A percentile compares a stretch with the other conserved stretches of the same genome.
Conservation (phyloP, 257 asterid genomes). For the Fraxinus americana region DNA sequence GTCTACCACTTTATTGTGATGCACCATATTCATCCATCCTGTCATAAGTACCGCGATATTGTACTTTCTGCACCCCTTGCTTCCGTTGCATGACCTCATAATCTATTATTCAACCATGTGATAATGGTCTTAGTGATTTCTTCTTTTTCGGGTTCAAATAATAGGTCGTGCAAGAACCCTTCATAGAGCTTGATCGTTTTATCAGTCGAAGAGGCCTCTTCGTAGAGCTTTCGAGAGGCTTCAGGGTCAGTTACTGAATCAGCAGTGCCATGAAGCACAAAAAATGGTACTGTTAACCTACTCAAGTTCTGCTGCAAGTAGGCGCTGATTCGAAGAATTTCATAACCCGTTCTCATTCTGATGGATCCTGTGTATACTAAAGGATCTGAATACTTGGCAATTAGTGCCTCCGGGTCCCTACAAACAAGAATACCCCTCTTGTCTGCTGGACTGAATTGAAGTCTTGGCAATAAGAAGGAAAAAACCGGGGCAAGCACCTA, state of each 20-base stretch:
- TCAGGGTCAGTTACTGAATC: slow-evolving; percentile 82
- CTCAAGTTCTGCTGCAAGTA: slow-evolving; percentile 69
- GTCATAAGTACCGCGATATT: background rate
- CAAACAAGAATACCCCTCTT: slow-evolving; percentile 68
- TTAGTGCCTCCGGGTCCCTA: slow-evolving; percentile 76
- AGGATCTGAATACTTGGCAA: slow-evolving; percentile 87
- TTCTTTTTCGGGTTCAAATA: slow-evolving; percentile 85
- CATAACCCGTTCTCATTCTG: slow-evolving; percentile 82
- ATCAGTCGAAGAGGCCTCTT: slow-evolving; percentile 77
- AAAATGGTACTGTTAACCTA: slow-evolving; percentile 60
- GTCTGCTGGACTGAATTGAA: slow-evolving; percentile 86
- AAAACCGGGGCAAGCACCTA: slow-evolving; percentile 85
- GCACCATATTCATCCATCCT: background rate
- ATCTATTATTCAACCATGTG: slow-evolving; percentile 63
- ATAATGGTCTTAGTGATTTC: slow-evolving; percentile 56
- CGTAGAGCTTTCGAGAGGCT: slow-evolving; percentile 67
- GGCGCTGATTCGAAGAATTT: slow-evolving; percentile 63
- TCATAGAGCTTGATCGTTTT: slow-evolving; percentile 62
- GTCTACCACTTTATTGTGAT: background rate
- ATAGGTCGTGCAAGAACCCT: slow-evolving; percentile 83
- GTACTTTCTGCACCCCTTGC: background rate
- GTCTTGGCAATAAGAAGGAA: slow-evolving; percentile 73
- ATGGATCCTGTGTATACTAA: slow-evolving; percentile 88
- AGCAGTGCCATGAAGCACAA: slow-evolving; percentile 83
- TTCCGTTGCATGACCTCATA: slow-evolving; percentile 27